Evolutionary conservation across 169 alveolate genomes (phyloP).

Genomic region (Cryptosporidium xiaoi): DNA sequence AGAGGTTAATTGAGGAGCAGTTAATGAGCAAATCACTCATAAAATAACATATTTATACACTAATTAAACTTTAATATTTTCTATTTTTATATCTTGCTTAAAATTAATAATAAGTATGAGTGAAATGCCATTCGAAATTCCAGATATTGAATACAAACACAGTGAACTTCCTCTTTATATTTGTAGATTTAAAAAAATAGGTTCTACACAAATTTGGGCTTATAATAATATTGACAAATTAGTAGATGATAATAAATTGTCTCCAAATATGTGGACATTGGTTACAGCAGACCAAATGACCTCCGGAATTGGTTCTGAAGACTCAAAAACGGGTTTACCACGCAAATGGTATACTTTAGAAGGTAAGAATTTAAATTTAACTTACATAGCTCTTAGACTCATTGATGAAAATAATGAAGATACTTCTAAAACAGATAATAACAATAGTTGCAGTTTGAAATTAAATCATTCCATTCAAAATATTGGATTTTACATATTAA

Average conservation of each 20-base stretch:
- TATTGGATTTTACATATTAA: conserved; percentile 14
- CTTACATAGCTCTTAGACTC: conserved; percentile 29
- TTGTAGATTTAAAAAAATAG: conserved; percentile 20
- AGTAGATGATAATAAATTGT: conserved; percentile 4
- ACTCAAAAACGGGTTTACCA: neutral
- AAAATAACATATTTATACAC: too few relatives aligned
- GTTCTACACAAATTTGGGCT: conserved; percentile 68
- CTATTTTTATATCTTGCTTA: neutral
- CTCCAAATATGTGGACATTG: conserved; percentile 38
- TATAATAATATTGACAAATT: conserved; percentile 41
- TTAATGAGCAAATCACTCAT: too few relatives aligned
- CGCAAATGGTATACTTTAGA: conserved; percentile 20
- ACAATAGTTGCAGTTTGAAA: neutral
- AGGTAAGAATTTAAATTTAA: conserved; percentile 36
- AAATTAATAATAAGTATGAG: neutral
- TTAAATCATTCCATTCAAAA: neutral
- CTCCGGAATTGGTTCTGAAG: conserved; percentile 65
- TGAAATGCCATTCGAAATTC: neutral
- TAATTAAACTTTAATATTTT: too few relatives aligned
- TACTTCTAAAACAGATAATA: neutral
- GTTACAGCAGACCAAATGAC: conserved; percentile 57
- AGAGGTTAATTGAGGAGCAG: too few relatives aligned
- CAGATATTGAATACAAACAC: conserved; percentile 27
- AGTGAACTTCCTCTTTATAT: conserved; percentile 17
- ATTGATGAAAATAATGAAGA: neutral